phyloP scores from a whole-genome alignment of 179 eudicot genomes.

The Gypsophila paniculata region DNA sequence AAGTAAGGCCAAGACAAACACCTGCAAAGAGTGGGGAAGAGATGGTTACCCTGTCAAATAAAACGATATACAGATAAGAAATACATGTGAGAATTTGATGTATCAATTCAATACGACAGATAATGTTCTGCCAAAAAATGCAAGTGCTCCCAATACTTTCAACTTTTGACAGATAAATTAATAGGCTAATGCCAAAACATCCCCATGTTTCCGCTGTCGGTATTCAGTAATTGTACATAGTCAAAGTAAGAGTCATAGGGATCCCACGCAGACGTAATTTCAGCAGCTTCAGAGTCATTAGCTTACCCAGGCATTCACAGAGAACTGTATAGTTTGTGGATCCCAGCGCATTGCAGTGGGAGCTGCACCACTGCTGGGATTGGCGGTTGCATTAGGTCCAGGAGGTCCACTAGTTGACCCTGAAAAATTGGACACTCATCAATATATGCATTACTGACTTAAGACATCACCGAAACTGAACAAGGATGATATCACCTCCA shows the following conservation, averaged over 20 bases:
- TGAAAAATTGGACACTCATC: conserved; percentile 25
- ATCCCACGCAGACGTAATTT: neutral
- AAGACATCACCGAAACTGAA: neutral
- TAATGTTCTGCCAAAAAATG: no score
- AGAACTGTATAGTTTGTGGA: conserved; percentile 67
- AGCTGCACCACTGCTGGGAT: conserved; percentile 36
- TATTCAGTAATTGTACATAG: no score
- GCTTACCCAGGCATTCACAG: conserved; percentile 90
- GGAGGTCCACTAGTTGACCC: conserved; percentile 54
- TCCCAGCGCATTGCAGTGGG: conserved; percentile 75
- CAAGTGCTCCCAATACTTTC: no score
- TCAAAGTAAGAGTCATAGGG: neutral
- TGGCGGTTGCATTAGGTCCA: conserved; percentile 47
- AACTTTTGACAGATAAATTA: no score
- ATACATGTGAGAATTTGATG: neutral
- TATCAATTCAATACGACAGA: no score
- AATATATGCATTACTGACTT: neutral
- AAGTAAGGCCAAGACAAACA: conserved; percentile 73
- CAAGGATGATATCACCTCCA: neutral
- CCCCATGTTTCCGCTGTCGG: no score
- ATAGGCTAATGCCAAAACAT: no score
- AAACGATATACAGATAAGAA: neutral
- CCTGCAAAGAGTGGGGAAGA: conserved; percentile 43
- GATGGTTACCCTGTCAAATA: conserved; percentile 9
- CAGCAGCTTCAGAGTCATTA: neutral